Evolutionary conservation across 148 eudicot species (phyloP).

Genomic region (Chenopodium formosanum): DNA sequence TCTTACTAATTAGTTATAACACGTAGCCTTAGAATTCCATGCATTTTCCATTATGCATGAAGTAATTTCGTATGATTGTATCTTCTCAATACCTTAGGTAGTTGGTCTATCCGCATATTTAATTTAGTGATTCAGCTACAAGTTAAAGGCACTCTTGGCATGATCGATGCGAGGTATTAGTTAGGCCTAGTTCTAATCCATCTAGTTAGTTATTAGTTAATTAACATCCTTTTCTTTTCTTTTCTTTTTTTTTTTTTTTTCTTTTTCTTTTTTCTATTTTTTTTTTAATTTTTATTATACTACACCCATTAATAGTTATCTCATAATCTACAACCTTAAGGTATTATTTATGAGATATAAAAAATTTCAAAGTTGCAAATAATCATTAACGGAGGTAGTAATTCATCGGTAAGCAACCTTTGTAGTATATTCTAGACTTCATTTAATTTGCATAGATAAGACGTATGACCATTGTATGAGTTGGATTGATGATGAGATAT

Average conservation of each 20-base stretch:
- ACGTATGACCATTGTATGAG: not conserved
- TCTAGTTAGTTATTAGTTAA: no score
- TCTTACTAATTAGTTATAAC: not conserved
- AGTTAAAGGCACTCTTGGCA: not conserved
- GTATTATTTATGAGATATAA: no score
- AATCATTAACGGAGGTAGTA: no score
- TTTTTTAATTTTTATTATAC: no score
- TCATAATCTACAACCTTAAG: no score
- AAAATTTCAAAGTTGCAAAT: no score
- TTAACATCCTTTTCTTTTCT: not conserved
- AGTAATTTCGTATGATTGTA: not conserved
- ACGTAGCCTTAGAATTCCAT: not conserved
- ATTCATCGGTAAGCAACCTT: not conserved
- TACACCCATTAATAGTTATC: no score
- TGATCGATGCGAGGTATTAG: no score
- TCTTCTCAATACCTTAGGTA: not conserved
- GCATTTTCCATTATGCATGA: no score
- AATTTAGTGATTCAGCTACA: not conserved
- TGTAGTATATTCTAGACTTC: not conserved
- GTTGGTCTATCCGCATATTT: not conserved
- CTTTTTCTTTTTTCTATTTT: rapidly evolving
- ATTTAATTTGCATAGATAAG: not conserved
- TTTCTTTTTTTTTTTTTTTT: no score
- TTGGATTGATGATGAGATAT: constrained; percentile 5
- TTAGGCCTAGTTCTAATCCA: not conserved